Percentiles rank a stretch among this genome's conserved stretches.
phyloP scores from a whole-genome alignment of 2,329 filamentous ascomycete species.

The Fusarium subglutinans region DNA sequence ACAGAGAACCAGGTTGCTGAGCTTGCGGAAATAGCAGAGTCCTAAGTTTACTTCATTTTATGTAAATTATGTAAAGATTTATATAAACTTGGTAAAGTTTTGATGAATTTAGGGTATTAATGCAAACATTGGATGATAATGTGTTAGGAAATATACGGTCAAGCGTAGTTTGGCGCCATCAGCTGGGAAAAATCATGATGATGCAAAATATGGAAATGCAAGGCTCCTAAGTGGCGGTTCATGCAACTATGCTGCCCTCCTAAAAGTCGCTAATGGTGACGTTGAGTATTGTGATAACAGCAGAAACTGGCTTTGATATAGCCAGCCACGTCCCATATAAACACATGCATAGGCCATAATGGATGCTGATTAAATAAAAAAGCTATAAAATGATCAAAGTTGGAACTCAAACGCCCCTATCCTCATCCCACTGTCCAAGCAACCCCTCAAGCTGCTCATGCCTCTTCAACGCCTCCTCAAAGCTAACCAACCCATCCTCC shows the following conservation, averaged over 20 bases:
- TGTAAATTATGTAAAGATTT: neutral
- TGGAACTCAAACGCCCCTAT: neutral
- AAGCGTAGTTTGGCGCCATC: too few species aligned
- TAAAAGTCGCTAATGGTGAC: neutral
- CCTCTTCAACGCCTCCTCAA: conserved; percentile 55
- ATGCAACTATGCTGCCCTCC: accelerated
- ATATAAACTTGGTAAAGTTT: too few species aligned
- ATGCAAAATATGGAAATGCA: neutral
- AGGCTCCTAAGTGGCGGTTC: too few species aligned
- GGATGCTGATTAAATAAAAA: neutral
- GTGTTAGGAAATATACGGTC: accelerated
- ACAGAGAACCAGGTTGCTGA: conserved; percentile 50
- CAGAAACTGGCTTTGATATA: neutral
- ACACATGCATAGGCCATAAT: neutral
- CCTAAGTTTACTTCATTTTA: neutral
- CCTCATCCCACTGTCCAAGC: conserved; percentile 31
- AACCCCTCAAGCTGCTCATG: conserved; percentile 57
- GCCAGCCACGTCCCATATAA: neutral
- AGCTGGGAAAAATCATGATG: neutral
- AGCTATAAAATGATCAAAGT: neutral
- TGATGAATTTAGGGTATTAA: too few species aligned
- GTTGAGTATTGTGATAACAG: neutral
- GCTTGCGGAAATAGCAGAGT: conserved; percentile 34
- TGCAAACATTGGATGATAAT: accelerated
- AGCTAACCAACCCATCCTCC: conserved; percentile 44